Evolutionary conservation across 2,329 filamentous ascomycete species (phyloP).

Genomic region (Hypoxylon sp.): DNA sequence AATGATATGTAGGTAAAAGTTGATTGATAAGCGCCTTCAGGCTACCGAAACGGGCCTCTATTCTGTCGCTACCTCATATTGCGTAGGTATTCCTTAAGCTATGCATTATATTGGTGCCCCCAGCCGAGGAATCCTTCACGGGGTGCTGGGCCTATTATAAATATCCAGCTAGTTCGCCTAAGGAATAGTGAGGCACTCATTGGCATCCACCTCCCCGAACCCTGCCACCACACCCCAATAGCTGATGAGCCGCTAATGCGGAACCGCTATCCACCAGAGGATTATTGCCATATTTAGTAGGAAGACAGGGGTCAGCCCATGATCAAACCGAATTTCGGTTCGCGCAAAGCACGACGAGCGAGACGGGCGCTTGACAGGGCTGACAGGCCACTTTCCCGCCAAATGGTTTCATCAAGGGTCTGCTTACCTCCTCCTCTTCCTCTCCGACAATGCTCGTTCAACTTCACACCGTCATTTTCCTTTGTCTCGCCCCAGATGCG

Average conservation of each 20-base stretch:
- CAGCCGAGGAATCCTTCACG: conserved; percentile 26
- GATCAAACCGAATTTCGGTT: conserved; percentile 26
- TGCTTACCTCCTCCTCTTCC: conserved; percentile 18
- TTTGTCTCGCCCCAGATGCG: conserved; percentile 17
- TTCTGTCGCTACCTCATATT: conserved; percentile 1
- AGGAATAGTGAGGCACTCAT: conserved; percentile 21
- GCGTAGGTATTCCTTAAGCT: conserved; percentile 1
- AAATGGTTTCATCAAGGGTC: conserved; percentile 34
- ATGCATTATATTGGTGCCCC: conserved; percentile 11
- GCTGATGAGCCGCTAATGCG: conserved; percentile 22
- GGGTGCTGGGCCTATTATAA: conserved; percentile 13
- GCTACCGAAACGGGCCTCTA: neutral
- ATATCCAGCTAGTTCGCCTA: conserved; percentile 16
- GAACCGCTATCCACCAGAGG: conserved; percentile 22
- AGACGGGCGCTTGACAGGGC: conserved; percentile 34
- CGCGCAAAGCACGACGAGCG: conserved; percentile 9
- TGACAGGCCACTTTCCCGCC: conserved; percentile 29
- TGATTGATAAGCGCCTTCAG: conserved; percentile 20
- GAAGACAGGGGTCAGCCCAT: conserved; percentile 9
- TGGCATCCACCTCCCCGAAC: conserved; percentile 11
- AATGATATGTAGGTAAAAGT: conserved; percentile 3
- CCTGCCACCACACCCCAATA: conserved; percentile 23
- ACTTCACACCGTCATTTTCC: conserved; percentile 9
- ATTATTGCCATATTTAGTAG: conserved; percentile 33
- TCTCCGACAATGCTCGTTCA: conserved; percentile 7